A percentile compares a stretch with the other conserved stretches of the same genome.
Conservation (phyloP, 2,329 filamentous ascomycete species). For the Ciborinia camelliae region DNA sequence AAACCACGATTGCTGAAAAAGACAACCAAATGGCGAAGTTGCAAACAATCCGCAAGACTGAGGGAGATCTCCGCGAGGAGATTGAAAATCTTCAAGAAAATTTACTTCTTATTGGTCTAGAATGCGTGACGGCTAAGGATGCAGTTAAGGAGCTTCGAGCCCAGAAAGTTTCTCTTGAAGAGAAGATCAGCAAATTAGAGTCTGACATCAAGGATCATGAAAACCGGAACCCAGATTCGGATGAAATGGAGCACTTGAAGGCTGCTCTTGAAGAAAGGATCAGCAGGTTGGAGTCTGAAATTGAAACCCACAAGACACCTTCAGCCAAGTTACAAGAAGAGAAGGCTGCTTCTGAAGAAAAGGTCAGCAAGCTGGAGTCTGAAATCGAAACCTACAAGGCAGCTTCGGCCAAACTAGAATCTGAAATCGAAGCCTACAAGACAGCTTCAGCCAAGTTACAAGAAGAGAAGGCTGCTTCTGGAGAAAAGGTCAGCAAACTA, state of each 20-base stretch:
- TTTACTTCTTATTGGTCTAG: conserved; percentile 72
- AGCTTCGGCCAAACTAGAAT: conserved; percentile 56
- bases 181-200: conserved; percentile 65
- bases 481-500: conserved; percentile 61
- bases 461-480: conserved; percentile 63
- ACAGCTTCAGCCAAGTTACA: conserved; percentile 49
- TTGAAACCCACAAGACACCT: conserved; percentile 45
- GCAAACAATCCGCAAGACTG: conserved; percentile 65
- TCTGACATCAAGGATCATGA: conserved; percentile 72
- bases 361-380: conserved; percentile 65
- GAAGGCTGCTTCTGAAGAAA: conserved; percentile 62
- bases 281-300: conserved; percentile 37
- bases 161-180: conserved; percentile 64
- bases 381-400: conserved; percentile 51
- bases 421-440: conserved; percentile 53
- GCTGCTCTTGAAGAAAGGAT: background rate
- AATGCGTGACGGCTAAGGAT: conserved; percentile 81
- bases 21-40: conserved; percentile 71
- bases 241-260: background rate
- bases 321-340: conserved; percentile 57
- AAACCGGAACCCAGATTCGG: conserved; percentile 28
- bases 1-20: conserved; percentile 32
- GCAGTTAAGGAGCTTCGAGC: conserved; percentile 65
- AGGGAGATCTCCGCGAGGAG: conserved; percentile 79
- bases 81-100: conserved; percentile 81